phyloP scores from a whole-genome alignment of 768 basidiomycete species.

The Lactifluus piperatus region DNA sequence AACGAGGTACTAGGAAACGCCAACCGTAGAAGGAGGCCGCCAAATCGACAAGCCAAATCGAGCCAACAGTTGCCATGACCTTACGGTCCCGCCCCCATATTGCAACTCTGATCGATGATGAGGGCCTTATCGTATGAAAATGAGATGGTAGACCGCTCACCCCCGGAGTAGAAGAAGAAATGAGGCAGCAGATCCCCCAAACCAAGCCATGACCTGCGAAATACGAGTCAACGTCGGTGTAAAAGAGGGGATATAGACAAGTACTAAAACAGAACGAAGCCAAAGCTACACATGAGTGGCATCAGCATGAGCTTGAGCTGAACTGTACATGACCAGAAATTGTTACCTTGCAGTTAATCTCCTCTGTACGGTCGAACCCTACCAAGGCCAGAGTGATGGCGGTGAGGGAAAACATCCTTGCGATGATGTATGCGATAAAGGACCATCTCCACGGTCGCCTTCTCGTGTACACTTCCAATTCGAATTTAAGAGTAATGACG shows the following conservation, averaged over 20 bases:
- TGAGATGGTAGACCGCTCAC: not conserved
- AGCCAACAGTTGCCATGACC: not conserved
- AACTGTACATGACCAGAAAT: not conserved
- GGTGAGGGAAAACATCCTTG: not conserved
- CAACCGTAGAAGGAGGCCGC: not conserved
- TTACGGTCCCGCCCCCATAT: slow-evolving; percentile 12
- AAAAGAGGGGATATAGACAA: too few species aligned
- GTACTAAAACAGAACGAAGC: slow-evolving; percentile 10
- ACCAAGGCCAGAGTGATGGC: not conserved
- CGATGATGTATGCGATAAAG: slow-evolving; percentile 5
- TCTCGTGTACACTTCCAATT: slow-evolving; percentile 16
- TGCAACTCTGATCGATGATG: slow-evolving; percentile 7
- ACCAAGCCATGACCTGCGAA: slow-evolving; percentile 6
- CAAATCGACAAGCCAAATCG: not conserved
- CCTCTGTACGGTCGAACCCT: slow-evolving; percentile 6
- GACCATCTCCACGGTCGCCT: slow-evolving; percentile 17
- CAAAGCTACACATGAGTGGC: not conserved
- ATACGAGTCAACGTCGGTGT: not conserved
- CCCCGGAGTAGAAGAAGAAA: slow-evolving; percentile 16
- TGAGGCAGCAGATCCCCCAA: not conserved
- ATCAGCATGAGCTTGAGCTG: not conserved
- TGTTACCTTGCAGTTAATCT: slow-evolving; percentile 12
- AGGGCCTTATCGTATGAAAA: not conserved
- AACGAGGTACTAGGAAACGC: not conserved
- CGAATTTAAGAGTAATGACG: slow-evolving; percentile 5